Base-by-base conservation (phyloP, 495 filamentous ascomycete genomes). In the Friedmanniomyces endolithicus region DNA sequence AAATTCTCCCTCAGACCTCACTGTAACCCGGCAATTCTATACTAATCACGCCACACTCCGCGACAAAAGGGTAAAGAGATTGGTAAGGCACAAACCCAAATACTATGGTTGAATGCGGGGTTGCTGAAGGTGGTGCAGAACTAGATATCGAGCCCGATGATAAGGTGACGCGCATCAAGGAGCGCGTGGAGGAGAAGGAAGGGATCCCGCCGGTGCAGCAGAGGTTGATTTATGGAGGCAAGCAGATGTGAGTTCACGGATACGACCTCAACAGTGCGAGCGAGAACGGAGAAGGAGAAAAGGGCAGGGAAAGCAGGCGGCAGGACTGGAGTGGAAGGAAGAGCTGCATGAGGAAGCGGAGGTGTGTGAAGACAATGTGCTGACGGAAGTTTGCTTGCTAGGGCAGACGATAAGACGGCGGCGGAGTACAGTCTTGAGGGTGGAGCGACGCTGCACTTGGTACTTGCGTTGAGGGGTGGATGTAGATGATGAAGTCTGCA, bases 191-290 rank as follows among this genome's bases (percentile, higher is more conserved):
- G 69, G 92, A 97, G 73, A 95, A 95, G 68, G 94, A 97, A 69
- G 92, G 92, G 24, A 97, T 98, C 66, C 92, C 92, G 27, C 92
- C 92, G 17, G 90, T 94, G 23, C 92, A 98, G 70, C 92, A 98
- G 74, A 83, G 94, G 34, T 73, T 98, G 48, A 98, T 98, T 66
- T 96, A 81, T 64, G 88, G 89, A 43, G 92, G 92, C 58, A 98
- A 98, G 72, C 92, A 98, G 66, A 95, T 98, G 92, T 96, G 74
- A 48, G 80, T 70, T 23, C 17, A 8, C 17, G 4, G 6, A 11
- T 45, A 11, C 12, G 11, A 45, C 49, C 33, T 35, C 19, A 6
- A n/a, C 25, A 25, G 11, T 31, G 11, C 6, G 16, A 24, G 8
- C 20, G 27, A 7, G 7, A 6, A 19, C 49, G 27, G 25, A 22